Evolutionary conservation across 441 rosid species (phyloP), one percentile per base, ranked within the genome.

Genomic region (Adansonia madagascariensis): DNA sequence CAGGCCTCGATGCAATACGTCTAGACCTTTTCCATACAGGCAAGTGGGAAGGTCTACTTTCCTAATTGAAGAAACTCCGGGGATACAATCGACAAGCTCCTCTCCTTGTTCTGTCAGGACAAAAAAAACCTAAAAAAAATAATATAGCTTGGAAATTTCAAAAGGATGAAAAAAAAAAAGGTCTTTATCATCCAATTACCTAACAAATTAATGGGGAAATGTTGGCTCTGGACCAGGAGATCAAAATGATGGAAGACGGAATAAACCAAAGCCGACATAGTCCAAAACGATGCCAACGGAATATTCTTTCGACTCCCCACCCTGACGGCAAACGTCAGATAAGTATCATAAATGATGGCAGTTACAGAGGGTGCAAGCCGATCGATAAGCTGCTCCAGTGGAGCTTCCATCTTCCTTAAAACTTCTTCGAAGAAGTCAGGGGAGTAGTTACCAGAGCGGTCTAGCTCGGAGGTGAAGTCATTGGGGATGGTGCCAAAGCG

Each of bases 261-360:
- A 27, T 46, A 84, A n/a, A 83, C 75, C 20, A 86, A 75, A 1
- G 87, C 85, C 1, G 86, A 77, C 78, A 77, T 81, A 2, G 90
- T 87, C 86, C 84, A 85, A n/a, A 88, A 64, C 71, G 84, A 81
- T 44, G 80, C 90, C 62, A 85, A 86, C 31, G 87, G 90, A 73
- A 85, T 84, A 65, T 87, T 84, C 82, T 80, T 80, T 5, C 66
- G 75, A 18, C 76, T 84, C 5, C 79, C 84, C 6, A 75, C 49
- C 20, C 64, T 8, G 2, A 75, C 55, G 18, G 65, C 43, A 64
- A 80, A 78, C 9, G 63, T 20, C 49, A 84, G 66, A 35, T 75
- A 74, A 18, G 63, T 41, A 50, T 81, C 86, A 4, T 77, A 77
- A 24, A 83, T 17, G 52, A 83, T 77, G n/a, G 31, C n/a, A 12